These are phyloP conservation scores for Cenchrus americanus DNA, from an alignment of 176 grass and related monocot genomes.

Conservation along the genomic window DNA sequence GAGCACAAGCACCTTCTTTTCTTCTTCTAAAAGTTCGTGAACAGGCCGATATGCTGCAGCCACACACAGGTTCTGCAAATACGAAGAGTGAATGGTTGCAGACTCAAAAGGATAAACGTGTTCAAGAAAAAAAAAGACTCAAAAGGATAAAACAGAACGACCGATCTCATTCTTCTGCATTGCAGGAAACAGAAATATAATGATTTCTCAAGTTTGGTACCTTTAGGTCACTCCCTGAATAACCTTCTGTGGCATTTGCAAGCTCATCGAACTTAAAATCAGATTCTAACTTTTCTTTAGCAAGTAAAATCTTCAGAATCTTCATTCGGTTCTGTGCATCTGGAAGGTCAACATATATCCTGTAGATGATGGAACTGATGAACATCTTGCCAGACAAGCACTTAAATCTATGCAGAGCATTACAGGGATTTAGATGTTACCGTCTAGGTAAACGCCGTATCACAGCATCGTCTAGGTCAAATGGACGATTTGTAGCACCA, in stretches of 20 bases:
- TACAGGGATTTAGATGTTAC: constrained; percentile 40
- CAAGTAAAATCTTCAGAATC: constrained; percentile 90
- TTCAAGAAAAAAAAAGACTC: too few relatives aligned
- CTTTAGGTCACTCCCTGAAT: constrained; percentile 97
- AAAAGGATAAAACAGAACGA: constrained; percentile 14
- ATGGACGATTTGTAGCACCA: constrained; percentile 94
- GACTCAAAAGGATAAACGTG: not conserved
- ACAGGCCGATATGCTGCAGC: constrained; percentile 93
- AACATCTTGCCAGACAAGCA: constrained; percentile 5
- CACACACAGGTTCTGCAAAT: constrained; percentile 85
- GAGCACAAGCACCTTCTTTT: constrained; percentile 65
- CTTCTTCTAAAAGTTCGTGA: constrained; percentile 86
- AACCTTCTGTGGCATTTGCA: constrained; percentile 90
- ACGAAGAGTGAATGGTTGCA: constrained; percentile 34
- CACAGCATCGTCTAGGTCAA: constrained; percentile 97
- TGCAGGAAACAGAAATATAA: constrained; percentile 20
- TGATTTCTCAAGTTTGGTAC: constrained; percentile 36
- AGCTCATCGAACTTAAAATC: constrained; percentile 80
- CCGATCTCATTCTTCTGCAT: constrained; percentile 8
- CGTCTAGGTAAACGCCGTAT: constrained; percentile 94
- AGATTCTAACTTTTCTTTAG: constrained; percentile 85
- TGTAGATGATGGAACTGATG: constrained; percentile 42
- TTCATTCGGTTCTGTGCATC: constrained; percentile 79
- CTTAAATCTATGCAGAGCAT: constrained; percentile 20
- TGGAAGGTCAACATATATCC: constrained; percentile 96